Base-by-base conservation (phyloP, 768 basidiomycete genomes). In the Leccinum broughii region DNA sequence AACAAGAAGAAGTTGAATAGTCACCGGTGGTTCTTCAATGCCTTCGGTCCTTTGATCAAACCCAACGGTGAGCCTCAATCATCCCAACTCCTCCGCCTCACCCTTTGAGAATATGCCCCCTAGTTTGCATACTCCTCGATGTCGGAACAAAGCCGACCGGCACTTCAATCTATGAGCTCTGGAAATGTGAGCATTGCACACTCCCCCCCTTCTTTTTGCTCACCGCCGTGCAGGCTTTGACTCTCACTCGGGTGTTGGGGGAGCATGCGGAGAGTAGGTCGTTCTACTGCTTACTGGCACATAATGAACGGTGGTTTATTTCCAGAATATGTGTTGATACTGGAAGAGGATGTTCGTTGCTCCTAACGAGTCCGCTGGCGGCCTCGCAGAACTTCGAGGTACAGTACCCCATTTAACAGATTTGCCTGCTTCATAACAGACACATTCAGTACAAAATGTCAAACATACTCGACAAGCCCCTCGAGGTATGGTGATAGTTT, bases 1-100 rank as follows among this genome's bases (percentile, higher is more conserved):
- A 97, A 95, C 82, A 94, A 94, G 81, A 95, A 96, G 82, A 96
- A 97, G 74, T 81, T 96, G 67, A 96, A 96, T 78, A 91, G 89
- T 66, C 94, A 97, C 69, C 84, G 95, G 20, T 97, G 95, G 95
- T 96, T 96, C 81, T 96, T 97, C 83, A 97, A 97, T 69, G 95
- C 92, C 0, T 92, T 96, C 64, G 91, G 92, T 22, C 92, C 94
- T 26, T 79, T 95, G 58, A 83, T 96, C 67, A 85, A 87, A 62
- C 89, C 94, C 41, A 93, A 94, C 67, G 89, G 90, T 88, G 54
- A 35, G 77, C 46, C 8, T 26, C n/a, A 53, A 54, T 32, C 13
- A 8, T 17, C 15, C 28, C 6, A 3, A 3, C 37, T 44, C 10
- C 11, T 1, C 20, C 7, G 4, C 22, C 15, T 49, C 35, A 52